These are phyloP conservation scores for Aspergillus quadricinctus DNA, from an alignment of 2,329 filamentous ascomycete genomes.

Conservation along the genomic window DNA sequence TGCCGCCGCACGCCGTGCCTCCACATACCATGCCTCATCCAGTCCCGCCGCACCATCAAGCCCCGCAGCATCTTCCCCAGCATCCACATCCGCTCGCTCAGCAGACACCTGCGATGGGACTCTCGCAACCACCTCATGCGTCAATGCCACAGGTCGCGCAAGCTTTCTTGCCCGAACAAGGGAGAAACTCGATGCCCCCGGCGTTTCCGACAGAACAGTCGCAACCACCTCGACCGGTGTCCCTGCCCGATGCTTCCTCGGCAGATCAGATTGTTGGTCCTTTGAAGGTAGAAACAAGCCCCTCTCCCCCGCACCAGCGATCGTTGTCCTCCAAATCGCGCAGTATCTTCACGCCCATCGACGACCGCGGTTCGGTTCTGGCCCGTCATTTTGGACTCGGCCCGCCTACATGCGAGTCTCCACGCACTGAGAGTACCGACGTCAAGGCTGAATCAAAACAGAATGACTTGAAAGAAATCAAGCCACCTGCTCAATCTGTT, in stretches of 20 bases:
- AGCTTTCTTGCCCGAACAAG: slow-evolving; percentile 70
- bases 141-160: slow-evolving; percentile 55
- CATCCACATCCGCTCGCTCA: slow-evolving; percentile 31
- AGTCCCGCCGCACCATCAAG: slow-evolving; percentile 37
- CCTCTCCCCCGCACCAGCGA: slow-evolving; percentile 55
- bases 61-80: slow-evolving; percentile 33
- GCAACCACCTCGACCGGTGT: slow-evolving; percentile 56
- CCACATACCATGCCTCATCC: slow-evolving; percentile 33
- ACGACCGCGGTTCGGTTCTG: slow-evolving; percentile 83
- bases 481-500: slow-evolving; percentile 57
- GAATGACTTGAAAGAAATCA: slow-evolving; percentile 51
- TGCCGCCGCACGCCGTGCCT: slow-evolving; percentile 20
- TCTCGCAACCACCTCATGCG: slow-evolving; percentile 37
- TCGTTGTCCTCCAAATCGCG: slow-evolving; percentile 66
- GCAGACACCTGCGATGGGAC: slow-evolving; percentile 23
- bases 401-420: slow-evolving; percentile 49
- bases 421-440: slow-evolving; percentile 39
- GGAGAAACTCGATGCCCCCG: slow-evolving; percentile 68
- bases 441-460: slow-evolving; percentile 30
- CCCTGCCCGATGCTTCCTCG: slow-evolving; percentile 54
- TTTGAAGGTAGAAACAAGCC: slow-evolving; percentile 38
- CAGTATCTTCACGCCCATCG: slow-evolving; percentile 96
- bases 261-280: slow-evolving; percentile 47
- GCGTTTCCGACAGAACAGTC: slow-evolving; percentile 59
- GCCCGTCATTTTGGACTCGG: slow-evolving; percentile 74